These are phyloP conservation scores for Pestalotiopsis sp. DNA, from an alignment of 2,329 filamentous ascomycete species.

Conservation along the genomic window DNA sequence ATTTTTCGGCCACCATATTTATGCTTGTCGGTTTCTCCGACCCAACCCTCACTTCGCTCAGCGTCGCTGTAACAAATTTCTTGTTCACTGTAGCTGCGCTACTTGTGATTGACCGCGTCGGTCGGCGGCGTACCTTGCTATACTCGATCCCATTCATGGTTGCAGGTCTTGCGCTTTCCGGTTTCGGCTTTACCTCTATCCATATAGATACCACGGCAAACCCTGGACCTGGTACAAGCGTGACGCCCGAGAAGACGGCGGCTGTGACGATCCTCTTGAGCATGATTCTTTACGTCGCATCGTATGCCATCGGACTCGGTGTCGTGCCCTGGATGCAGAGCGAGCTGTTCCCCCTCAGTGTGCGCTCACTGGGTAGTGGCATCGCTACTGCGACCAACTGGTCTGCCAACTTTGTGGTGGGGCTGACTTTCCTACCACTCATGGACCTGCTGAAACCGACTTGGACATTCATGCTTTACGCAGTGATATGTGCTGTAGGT, in stretches of 20 bases:
- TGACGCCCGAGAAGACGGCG: slow-evolving; percentile 31
- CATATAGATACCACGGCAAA: slow-evolving; percentile 36
- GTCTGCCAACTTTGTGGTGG: slow-evolving; percentile 84
- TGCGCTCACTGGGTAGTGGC: slow-evolving; percentile 73
- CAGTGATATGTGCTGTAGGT: slow-evolving; percentile 66
- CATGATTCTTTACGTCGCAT: slow-evolving; percentile 81
- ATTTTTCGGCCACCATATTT: slow-evolving; percentile 85
- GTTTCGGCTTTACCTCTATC: slow-evolving; percentile 72
- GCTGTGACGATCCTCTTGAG: slow-evolving; percentile 68
- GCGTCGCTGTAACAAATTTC: slow-evolving; percentile 83
- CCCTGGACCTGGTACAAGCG: background rate
- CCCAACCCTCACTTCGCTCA: slow-evolving; percentile 78
- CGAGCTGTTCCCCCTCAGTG: slow-evolving; percentile 81
- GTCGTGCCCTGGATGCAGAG: slow-evolving; percentile 97
- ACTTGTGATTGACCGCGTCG: slow-evolving; percentile 76
- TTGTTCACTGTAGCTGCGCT: slow-evolving; percentile 77
- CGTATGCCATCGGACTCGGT: slow-evolving; percentile 85
- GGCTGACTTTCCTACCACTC: slow-evolving; percentile 84
- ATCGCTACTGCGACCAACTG: slow-evolving; percentile 82
- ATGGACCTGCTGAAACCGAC: slow-evolving; percentile 75
- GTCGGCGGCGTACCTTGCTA: slow-evolving; percentile 78
- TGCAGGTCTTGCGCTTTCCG: slow-evolving; percentile 69
- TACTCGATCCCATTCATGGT: slow-evolving; percentile 86
- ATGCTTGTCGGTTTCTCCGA: slow-evolving; percentile 75
- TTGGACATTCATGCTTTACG: slow-evolving; percentile 84